Conservation (phyloP, 306 rosid species). For the Dryas alaskensis region DNA sequence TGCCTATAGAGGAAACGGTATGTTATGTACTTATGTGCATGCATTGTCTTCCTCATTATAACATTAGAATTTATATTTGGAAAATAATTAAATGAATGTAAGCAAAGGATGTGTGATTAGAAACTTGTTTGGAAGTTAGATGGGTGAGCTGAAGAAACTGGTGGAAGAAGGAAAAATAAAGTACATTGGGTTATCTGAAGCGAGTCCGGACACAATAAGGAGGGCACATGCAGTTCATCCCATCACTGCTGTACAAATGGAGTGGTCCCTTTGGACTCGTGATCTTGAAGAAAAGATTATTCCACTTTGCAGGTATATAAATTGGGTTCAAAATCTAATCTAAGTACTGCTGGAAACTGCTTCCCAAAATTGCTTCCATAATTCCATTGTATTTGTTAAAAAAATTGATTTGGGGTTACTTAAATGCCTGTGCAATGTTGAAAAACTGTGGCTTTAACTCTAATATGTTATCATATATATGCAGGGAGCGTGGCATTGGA, state of each 20-base stretch:
- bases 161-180: conserved; percentile 75
- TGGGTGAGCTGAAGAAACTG: conserved; percentile 71
- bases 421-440: not conserved
- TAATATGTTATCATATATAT: too few species aligned
- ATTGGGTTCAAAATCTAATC: too few species aligned
- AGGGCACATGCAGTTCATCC: conserved; percentile 88
- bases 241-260: conserved; percentile 66
- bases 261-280: conserved; percentile 80
- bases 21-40: not conserved
- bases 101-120: not conserved
- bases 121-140: conserved; percentile 30
- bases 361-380: too few species aligned
- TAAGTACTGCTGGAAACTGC: too few species aligned
- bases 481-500: conserved; percentile 70
- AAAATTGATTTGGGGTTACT: not conserved
- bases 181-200: conserved; percentile 76
- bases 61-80: too few species aligned
- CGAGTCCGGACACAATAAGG: conserved; percentile 68
- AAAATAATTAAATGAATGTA: too few species aligned
- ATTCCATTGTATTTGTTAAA: too few species aligned
- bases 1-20: conserved; percentile 70
- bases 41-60: not conserved
- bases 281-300: conserved; percentile 64
- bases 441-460: too few species aligned
- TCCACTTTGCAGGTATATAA: conserved; percentile 60